Evolutionary conservation across 208 protist genomes (phyloP), one percentile per base, ranked within the genome.

Genomic region (Leishmania gerbilli): DNA sequence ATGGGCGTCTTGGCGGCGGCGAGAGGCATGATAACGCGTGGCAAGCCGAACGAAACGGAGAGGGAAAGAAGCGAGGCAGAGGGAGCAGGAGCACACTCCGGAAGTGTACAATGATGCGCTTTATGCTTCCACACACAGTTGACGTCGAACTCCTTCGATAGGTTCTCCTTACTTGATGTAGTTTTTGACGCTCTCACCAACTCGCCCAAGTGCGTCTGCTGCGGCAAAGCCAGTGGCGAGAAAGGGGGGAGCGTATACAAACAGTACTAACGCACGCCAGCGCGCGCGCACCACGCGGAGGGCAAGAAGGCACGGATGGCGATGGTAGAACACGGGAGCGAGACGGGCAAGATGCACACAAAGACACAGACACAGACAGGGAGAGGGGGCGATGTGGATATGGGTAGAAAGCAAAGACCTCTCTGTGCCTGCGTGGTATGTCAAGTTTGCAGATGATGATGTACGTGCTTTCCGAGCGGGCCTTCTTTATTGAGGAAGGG

Each of bases 1-100:
- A 45, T 42, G 6, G 64, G 17, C 6, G 77, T 53, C 51, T 80
- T 78, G 17, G 78, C 37, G n/a, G 85, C 53, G 34, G 76, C 67
- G 0, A 78, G 67, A 6, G 81, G 78, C 83, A 87, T 87, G 19
- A 37, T 74, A 27, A 13, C 13, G 3, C n/a, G 17, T 27, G 21
- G 2, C 7, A 37, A 21, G 62, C n/a, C 51, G 17, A 4, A 31
- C 1, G 19, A 55, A 17, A 8, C 72, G 1, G 47, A 45, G 51
- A 21, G 72, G 34, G n/a, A 27, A 45, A 24, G 17, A 58, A 60
- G 49, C 15, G 31, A 62, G 15, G 72, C 1, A 45, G 69, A 51
- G 69, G 4, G 17, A 27, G 45, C 11, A 55, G 27, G 21, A 51
- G 27, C 69, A 55, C 69, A 74, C 69, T 8, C 8, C 31, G 69